Evolutionary conservation across 176 grass and related monocot genomes (phyloP).

Genomic region (Microstegium vimineum): DNA sequence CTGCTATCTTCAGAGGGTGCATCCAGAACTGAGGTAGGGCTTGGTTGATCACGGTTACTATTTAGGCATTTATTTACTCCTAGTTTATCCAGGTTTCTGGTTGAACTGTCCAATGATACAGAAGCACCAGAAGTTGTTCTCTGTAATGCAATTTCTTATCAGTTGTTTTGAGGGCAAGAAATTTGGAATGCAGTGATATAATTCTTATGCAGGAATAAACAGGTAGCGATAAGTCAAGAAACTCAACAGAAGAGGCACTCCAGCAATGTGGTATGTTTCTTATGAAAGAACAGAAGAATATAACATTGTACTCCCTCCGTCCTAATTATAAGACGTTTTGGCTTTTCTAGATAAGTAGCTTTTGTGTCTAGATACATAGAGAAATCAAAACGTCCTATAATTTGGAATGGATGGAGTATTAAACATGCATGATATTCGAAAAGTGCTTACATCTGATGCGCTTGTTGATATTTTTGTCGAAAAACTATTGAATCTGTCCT

Average conservation of each 20-base stretch:
- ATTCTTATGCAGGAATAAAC: neutral
- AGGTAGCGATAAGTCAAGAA: neutral
- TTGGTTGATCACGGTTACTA: conserved; percentile 63
- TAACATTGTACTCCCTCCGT: neutral
- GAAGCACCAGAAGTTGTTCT: conserved; percentile 30
- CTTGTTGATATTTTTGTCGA: conserved; percentile 12
- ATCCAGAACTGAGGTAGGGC: conserved; percentile 90
- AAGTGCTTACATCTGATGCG: conserved; percentile 32
- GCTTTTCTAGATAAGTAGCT: no score
- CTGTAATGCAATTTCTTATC: conserved; percentile 44
- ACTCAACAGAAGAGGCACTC: neutral
- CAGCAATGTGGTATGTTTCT: neutral
- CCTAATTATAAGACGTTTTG: no score
- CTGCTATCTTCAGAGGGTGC: conserved; percentile 64
- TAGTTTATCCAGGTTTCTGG: conserved; percentile 34
- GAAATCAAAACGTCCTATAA: no score
- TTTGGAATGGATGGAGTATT: neutral
- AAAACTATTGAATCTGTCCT: conserved; percentile 6
- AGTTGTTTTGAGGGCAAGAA: neutral
- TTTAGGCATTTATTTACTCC: conserved; percentile 24
- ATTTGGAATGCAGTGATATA: neutral
- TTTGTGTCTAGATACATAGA: no score
- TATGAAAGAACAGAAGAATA: neutral
- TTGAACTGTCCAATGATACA: conserved; percentile 21
- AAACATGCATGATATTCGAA: neutral